Base-by-base conservation (phyloP, 345 rosid species). In the Atalantia buxifolia region DNA sequence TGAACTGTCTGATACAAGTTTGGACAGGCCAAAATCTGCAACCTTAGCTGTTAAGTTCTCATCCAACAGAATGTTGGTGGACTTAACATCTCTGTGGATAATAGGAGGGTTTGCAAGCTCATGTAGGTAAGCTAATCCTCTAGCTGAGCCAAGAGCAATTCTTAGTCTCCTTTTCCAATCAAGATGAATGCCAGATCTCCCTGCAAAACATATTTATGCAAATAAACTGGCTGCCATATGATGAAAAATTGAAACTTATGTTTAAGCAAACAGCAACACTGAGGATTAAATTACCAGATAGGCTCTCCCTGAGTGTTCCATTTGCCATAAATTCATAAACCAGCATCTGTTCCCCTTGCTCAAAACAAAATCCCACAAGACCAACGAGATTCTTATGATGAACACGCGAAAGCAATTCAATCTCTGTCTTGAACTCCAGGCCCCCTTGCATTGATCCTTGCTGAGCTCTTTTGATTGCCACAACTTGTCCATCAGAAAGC, bases 101-200 rank as follows among this genome's bases (percentile, higher is more conserved):
- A 96, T 96, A 2, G 99, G 94, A 76, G 99, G 98, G 84, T 89
- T 89, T 5, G 99, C 99, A 16, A 93, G 90, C 83, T 96, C 98
- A 50, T 96, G 98, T n/a, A 96, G 88, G 85, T 96, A 96, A n/a
- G 97, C 88, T 13, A 96, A 83, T 64, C 99, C 98, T 89, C 97
- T 90, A 16, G 98, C 97, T 1, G 98, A 93, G 64, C 98, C 97
- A 18, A 96, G 92, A 79, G 97, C 94, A 45, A 96, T 83, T 30
- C 94, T 88, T 10, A 96, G 90, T 77, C 99, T 88, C 78, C 95
- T 87, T 83, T 87, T 94, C 99, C 99, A 96, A 67, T 96, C 98
- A 63, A 96, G 87, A 14, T 80, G 75, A 71, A 91, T 83, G 63
- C 89, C 88, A 0, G 97, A 88, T 82, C 81, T 85, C 40, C 97